phyloP scores from a whole-genome alignment of 345 rosid genomes.

The Alliaria petiolata region DNA sequence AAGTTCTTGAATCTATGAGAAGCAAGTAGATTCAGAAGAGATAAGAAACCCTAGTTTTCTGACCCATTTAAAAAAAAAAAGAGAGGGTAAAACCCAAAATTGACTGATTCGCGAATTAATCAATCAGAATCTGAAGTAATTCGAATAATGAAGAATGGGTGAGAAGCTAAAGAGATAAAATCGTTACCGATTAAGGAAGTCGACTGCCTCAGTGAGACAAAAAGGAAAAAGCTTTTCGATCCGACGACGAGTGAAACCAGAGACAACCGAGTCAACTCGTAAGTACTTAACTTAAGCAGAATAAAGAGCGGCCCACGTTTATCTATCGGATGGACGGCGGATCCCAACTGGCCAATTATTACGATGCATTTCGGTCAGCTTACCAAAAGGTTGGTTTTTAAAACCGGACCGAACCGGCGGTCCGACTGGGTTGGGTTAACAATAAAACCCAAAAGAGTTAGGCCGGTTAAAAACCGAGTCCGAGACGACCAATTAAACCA shows the following conservation, averaged over 20 bases:
- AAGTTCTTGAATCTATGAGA: background rate
- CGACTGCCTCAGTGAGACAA: background rate
- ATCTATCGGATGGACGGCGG: constrained; percentile 9
- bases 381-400: too few relatives aligned
- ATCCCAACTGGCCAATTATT: background rate
- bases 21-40: background rate
- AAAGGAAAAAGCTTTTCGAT: background rate
- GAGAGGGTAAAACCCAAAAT: background rate
- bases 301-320: too few relatives aligned
- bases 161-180: background rate
- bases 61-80: background rate
- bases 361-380: too few relatives aligned
- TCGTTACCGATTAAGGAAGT: constrained; percentile 5
- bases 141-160: background rate
- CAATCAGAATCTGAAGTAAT: background rate
- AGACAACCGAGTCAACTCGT: constrained; percentile 21
- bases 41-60: background rate
- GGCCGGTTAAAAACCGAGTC: too few relatives aligned
- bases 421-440: too few relatives aligned
- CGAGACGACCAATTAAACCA: too few relatives aligned
- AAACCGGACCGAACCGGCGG: too few relatives aligned
- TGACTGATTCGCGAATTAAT: constrained; percentile 1
- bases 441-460: too few relatives aligned
- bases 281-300: background rate
- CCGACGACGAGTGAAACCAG: background rate